These are phyloP conservation scores for Gynochthodes officinalis DNA, from an alignment of 257 asterid genomes.

Conservation along the genomic window DNA sequence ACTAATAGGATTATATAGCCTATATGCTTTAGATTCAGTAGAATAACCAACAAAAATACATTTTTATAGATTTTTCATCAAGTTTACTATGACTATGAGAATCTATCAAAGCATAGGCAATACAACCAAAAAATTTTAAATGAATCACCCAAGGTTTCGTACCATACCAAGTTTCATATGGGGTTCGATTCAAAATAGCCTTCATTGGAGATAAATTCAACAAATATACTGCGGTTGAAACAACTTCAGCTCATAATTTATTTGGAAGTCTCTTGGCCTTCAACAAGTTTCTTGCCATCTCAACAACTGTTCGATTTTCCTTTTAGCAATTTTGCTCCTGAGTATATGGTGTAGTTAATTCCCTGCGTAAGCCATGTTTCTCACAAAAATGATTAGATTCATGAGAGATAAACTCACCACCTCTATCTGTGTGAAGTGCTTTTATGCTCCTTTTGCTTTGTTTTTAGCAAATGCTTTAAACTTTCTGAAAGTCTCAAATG, in stretches of 20 bases:
- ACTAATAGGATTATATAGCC: background rate
- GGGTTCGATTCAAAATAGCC: background rate
- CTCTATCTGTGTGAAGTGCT: background rate
- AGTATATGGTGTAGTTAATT: background rate
- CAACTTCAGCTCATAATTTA: background rate
- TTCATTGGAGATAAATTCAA: background rate
- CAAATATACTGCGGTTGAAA: background rate
- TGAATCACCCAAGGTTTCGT: background rate
- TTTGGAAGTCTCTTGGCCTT: background rate
- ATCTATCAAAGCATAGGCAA: background rate
- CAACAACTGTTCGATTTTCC: slow-evolving; percentile 5
- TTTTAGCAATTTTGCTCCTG: slow-evolving; percentile 11
- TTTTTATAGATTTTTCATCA: background rate
- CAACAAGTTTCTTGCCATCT: background rate
- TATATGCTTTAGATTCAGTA: slow-evolving; percentile 9
- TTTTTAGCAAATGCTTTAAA: no score
- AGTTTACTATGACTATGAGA: background rate
- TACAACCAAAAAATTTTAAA: background rate
- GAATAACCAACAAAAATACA: slow-evolving; percentile 3
- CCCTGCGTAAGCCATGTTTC: background rate
- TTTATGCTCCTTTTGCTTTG: no score
- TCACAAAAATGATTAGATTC: slow-evolving; percentile 4
- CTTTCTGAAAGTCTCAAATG: no score
- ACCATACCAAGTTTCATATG: background rate
- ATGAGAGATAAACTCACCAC: background rate